Evolutionary conservation across 2,329 filamentous ascomycete genomes (phyloP).

Genomic region (Ramularia endophylla): DNA sequence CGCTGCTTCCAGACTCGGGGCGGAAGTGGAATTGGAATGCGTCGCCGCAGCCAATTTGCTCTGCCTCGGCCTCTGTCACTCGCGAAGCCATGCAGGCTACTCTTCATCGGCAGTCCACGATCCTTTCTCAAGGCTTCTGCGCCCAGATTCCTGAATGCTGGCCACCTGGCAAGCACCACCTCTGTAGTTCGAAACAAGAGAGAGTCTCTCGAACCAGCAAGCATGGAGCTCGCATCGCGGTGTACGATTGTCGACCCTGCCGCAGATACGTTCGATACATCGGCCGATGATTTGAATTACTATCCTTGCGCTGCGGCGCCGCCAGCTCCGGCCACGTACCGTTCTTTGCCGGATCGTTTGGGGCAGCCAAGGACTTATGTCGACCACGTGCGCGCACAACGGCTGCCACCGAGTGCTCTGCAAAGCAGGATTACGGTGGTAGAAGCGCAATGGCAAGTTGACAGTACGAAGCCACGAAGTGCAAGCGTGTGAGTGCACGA

Average conservation of each 20-base stretch:
- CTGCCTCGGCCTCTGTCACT: background rate
- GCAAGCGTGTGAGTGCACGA: background rate
- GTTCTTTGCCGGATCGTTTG: background rate
- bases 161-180: no score
- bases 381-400: constrained; percentile 10
- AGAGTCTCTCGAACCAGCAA: no score
- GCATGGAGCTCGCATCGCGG: no score
- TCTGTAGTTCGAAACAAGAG: no score
- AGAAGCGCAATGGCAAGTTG: background rate
- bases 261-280: no score
- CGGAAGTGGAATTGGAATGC: background rate
- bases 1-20: background rate
- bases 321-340: background rate
- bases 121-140: no score
- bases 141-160: no score
- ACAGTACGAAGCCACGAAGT: background rate
- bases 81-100: background rate
- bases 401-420: background rate
- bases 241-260: no score
- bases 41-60: background rate
- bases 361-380: constrained; percentile 10
- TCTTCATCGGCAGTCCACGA: no score
- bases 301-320: background rate
- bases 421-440: background rate
- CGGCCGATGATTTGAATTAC: no score